Evolutionary conservation across 2,329 filamentous ascomycete genomes (phyloP).

Genomic region (Xylariaceae sp.): DNA sequence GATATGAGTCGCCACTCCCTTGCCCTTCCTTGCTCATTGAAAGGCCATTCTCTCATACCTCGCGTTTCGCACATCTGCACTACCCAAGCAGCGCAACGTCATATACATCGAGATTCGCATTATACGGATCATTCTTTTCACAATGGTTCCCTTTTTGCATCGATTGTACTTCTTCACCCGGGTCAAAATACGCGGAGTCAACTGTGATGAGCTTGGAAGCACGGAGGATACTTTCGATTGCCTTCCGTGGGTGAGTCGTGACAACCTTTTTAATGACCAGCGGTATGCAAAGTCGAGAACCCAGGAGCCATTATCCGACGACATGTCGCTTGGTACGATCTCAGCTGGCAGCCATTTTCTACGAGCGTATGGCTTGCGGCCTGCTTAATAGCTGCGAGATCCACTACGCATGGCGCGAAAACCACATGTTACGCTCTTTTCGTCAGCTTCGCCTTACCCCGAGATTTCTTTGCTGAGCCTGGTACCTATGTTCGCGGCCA

Average conservation of each 20-base stretch:
- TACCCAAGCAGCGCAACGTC: too few species aligned
- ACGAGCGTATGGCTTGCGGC: not conserved
- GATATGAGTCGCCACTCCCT: too few species aligned
- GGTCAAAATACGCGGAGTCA: too few species aligned
- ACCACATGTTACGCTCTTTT: not conserved
- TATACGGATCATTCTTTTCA: too few species aligned
- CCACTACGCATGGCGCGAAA: not conserved
- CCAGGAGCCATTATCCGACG: not conserved
- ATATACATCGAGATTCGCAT: too few species aligned
- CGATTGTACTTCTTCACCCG: too few species aligned
- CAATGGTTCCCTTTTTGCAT: too few species aligned
- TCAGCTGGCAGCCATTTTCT: not conserved
- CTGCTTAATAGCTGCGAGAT: not conserved
- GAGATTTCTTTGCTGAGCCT: not conserved
- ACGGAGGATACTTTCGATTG: not conserved
- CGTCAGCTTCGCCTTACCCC: not conserved
- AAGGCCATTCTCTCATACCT: too few species aligned
- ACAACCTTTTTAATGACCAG: conserved; percentile 3
- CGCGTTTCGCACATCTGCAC: too few species aligned
- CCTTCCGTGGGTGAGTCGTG: not conserved
- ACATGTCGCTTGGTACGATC: not conserved
- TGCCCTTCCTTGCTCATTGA: too few species aligned
- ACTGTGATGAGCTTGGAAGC: too few species aligned
- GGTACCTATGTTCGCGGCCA: not conserved
- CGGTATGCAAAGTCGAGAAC: conserved; percentile 8